A percentile compares a stretch with the other conserved stretches of the same genome.
These are phyloP conservation scores for Phylloporus sp. DNA, from an alignment of 768 basidiomycete species.

Conservation along the genomic window DNA sequence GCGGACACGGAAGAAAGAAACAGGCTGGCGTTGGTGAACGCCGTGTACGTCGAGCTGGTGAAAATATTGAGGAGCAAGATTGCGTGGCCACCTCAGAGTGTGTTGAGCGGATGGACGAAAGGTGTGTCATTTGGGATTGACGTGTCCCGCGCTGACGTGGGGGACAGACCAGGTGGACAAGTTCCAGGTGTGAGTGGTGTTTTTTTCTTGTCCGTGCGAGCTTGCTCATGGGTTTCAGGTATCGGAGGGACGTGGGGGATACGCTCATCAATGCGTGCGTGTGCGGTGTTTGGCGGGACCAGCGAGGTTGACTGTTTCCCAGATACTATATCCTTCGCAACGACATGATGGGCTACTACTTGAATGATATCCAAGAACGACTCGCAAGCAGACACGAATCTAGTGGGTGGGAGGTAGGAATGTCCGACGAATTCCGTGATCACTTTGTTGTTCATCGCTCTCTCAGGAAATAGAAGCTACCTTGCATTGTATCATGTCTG, in stretches of 20 bases:
- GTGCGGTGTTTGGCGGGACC: neutral
- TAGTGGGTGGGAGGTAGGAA: conserved; percentile 72
- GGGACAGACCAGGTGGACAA: conserved; percentile 70
- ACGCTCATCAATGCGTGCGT: conserved; percentile 83
- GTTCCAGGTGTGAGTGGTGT: conserved; percentile 61
- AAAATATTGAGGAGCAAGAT: conserved; percentile 66
- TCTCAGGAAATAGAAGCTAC: conserved; percentile 79
- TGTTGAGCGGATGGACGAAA: conserved; percentile 54
- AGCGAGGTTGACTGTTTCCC: conserved; percentile 10
- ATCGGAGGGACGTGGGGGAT: conserved; percentile 82
- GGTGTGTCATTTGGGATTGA: conserved; percentile 39
- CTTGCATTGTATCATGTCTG: conserved; percentile 77
- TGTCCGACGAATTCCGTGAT: neutral
- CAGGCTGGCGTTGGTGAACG: conserved; percentile 56
- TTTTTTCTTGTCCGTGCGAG: neutral
- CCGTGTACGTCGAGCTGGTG: conserved; percentile 77
- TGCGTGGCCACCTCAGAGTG: conserved; percentile 54
- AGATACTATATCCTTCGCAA: conserved; percentile 86
- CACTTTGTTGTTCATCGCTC: neutral
- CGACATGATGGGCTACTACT: conserved; percentile 70
- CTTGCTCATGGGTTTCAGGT: conserved; percentile 39
- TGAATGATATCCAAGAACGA: conserved; percentile 55
- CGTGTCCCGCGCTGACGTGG: conserved; percentile 3
- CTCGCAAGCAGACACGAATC: conserved; percentile 41
- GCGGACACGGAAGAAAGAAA: conserved; percentile 29